A percentile compares a stretch with the other conserved stretches of the same genome.
Evolutionary conservation across 768 basidiomycete species (phyloP).

Genomic region (Termitomyces titanicus): DNA sequence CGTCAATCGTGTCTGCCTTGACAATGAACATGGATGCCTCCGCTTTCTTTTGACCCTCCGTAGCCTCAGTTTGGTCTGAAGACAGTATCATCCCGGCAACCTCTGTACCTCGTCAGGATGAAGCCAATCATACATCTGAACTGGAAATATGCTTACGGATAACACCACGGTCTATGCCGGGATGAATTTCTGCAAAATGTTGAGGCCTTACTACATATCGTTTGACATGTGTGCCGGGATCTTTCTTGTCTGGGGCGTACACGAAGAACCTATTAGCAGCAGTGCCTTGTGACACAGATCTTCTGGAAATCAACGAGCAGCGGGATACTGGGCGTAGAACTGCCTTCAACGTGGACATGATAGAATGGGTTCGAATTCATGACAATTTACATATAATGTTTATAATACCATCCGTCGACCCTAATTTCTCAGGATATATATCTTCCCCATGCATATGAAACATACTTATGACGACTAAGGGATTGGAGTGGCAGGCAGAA

Average conservation of each 20-base stretch:
- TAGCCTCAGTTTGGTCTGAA: constrained; percentile 36
- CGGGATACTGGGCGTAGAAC: neutral
- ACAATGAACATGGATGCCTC: constrained; percentile 50
- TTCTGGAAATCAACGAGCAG: neutral
- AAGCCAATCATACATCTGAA: neutral
- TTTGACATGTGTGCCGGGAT: constrained; percentile 35
- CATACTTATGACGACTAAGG: neutral
- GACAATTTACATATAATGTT: too few species aligned
- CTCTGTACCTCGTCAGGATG: constrained; percentile 25
- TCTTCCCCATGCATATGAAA: too few species aligned
- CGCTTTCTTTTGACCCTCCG: constrained; percentile 34
- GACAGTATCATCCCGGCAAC: constrained; percentile 48
- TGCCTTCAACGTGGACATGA: constrained; percentile 2
- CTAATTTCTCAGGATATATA: too few species aligned
- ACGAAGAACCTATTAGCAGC: constrained; percentile 40
- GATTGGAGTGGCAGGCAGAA: constrained; percentile 29
- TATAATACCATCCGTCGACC: too few species aligned
- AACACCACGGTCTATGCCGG: constrained; percentile 34
- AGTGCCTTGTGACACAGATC: constrained; percentile 5
- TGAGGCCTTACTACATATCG: constrained; percentile 42
- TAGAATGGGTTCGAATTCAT: too few species aligned
- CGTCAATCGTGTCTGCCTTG: constrained; percentile 48
- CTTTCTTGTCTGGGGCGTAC: constrained; percentile 53
- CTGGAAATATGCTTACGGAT: constrained; percentile 30
- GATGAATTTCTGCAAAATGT: constrained; percentile 39